A percentile compares a stretch with the other conserved stretches of the same genome.
These are phyloP conservation scores for Daldinia loculata DNA, from an alignment of 495 filamentous ascomycete genomes.

Conservation along the genomic window DNA sequence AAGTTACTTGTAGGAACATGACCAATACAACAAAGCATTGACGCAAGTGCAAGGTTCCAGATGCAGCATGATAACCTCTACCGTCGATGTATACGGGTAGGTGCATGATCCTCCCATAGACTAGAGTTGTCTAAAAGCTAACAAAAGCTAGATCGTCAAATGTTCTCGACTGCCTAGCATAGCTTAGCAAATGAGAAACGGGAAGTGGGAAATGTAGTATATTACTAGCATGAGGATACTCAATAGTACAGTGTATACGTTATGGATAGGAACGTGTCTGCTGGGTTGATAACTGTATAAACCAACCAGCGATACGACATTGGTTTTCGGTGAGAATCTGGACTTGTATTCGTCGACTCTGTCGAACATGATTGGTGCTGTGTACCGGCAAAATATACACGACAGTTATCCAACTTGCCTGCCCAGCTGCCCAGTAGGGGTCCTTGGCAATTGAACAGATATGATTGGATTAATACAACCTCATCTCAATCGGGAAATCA, in stretches of 20 bases:
- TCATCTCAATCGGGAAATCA: conserved; percentile 17
- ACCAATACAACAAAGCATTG: conserved; percentile 44
- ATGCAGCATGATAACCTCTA: conserved; percentile 34
- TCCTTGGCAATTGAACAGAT: conserved; percentile 28
- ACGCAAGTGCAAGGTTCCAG: conserved; percentile 48
- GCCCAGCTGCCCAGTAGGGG: conserved; percentile 8
- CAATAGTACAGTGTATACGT: conserved; percentile 5
- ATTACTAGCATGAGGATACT: conserved; percentile 15
- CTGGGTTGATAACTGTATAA: conserved; percentile 17
- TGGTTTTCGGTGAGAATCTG: conserved; percentile 42
- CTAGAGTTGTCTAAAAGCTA: conserved; percentile 14
- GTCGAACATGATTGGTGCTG: conserved; percentile 13
- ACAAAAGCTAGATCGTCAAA: conserved; percentile 14
- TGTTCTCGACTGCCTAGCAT: conserved; percentile 2
- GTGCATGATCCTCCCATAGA: conserved; percentile 30
- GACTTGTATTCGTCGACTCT: conserved; percentile 26
- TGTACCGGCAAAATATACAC: conserved; percentile 24
- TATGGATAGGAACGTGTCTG: conserved; percentile 1
- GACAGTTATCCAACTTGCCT: conserved; percentile 7
- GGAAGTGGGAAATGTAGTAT: conserved; percentile 21
- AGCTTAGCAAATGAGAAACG: not conserved
- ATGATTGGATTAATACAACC: conserved; percentile 21
- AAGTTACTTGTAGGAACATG: conserved; percentile 16
- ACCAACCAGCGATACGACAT: conserved; percentile 17
- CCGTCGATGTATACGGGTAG: conserved; percentile 31